Base-by-base conservation (phyloP, 2,329 filamentous ascomycete genomes). In the Fonsecaea pugnacius region DNA sequence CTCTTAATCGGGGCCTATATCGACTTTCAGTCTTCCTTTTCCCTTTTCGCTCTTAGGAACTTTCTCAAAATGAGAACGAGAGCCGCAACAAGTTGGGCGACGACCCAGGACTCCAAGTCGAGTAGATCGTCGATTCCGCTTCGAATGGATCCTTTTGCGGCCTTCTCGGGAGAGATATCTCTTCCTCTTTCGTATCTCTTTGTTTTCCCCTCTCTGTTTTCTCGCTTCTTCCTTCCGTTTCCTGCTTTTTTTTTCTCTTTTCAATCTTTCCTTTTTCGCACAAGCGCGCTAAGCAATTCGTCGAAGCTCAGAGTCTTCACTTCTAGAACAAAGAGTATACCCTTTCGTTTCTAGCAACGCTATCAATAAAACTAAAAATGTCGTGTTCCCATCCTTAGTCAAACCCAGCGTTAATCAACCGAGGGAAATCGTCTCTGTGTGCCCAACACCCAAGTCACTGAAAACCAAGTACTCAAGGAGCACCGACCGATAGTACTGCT, bases 91-190 rank as follows among this genome's bases (percentile, higher is more conserved):
- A 5, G 3, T 40, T 40, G 14, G n/a, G 3, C 38, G 16, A 18
- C n/a, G 38, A 43, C 38, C 7, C 38, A 18, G n/a, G 38, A 43
- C 38, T 18, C 38, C 5, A 6, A 43, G 38, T 43, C 38, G 38
- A 43, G 38, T 43, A 43, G 38, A 16, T 43, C 38, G 38, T 43
- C 52, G 52, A 55, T 21, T 55, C 33, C 27, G 18, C 33, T 36
- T 24, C 7, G 10, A 30, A 30, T 6, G 50, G 21, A 43, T 2
- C 8, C 6, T n/a, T 43, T 1, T n/a, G 38, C 16, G 5, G 38
- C n/a, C 38, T 43, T 6, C n/a, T 43, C 16, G 9, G 38, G 38
- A 43, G 38, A 43, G 12, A 21, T 43, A 9, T 43, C 16, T 9
- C 38, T 43, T 40, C 36, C 38, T n/a, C 18, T 43, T 43, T 18